phyloP scores from a whole-genome alignment of 768 basidiomycete species.

The Kondoa malvinella region DNA sequence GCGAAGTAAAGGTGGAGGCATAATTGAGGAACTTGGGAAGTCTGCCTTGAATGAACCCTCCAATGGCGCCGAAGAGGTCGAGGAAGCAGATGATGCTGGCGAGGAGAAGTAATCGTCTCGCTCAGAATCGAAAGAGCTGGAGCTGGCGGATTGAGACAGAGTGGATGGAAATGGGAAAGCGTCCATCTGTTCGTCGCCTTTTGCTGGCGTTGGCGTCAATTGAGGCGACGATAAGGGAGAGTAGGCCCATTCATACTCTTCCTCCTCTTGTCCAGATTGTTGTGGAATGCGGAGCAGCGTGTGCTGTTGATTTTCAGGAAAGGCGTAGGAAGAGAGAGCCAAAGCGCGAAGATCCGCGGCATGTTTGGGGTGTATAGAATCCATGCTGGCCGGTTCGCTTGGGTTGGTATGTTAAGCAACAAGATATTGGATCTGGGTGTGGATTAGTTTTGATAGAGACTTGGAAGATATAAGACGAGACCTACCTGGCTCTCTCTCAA shows the following conservation, averaged over 20 bases:
- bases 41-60: not conserved
- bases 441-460: too few species aligned
- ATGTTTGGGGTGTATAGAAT: not conserved
- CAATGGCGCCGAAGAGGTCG: not conserved
- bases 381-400: too few species aligned
- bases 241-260: slow-evolving; percentile 1
- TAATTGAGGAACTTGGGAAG: not conserved
- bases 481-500: too few species aligned
- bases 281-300: not conserved
- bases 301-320: not conserved
- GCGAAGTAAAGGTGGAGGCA: not conserved
- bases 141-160: too few species aligned
- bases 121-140: not conserved
- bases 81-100: not conserved
- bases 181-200: not conserved
- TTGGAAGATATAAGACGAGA: too few species aligned
- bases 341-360: not conserved
- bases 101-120: not conserved
- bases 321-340: not conserved
- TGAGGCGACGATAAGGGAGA: slow-evolving; percentile 4
- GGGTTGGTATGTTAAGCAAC: too few species aligned
- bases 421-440: too few species aligned
- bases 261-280: not conserved
- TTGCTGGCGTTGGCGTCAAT: not conserved
- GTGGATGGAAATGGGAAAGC: not conserved